A percentile compares a stretch with the other conserved stretches of the same genome.
Conservation (phyloP, 108 stramenopile genomes). For the Phaeodactylum tricornutum region DNA sequence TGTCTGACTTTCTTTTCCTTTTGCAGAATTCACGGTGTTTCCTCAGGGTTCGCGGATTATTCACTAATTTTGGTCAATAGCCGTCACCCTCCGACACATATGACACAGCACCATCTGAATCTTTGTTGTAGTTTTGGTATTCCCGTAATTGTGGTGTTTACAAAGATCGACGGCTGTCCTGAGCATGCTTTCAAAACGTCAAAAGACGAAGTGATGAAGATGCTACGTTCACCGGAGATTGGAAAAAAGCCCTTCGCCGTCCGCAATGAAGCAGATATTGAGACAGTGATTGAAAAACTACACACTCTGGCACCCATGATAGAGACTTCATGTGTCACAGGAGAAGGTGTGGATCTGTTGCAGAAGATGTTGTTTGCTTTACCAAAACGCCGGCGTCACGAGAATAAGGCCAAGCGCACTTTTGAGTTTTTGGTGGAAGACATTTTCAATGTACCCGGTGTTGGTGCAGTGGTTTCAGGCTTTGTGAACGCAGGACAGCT, state of each 20-base stretch:
- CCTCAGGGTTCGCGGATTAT: slow-evolving; percentile 92
- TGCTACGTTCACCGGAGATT: slow-evolving; percentile 61
- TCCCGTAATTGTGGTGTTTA: slow-evolving; percentile 86
- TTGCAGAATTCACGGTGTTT: slow-evolving; percentile 86
- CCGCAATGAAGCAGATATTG: slow-evolving; percentile 76
- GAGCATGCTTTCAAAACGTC: slow-evolving; percentile 88
- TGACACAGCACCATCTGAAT: slow-evolving; percentile 98
- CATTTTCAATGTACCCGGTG: slow-evolving; percentile 81
- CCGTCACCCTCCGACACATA: slow-evolving; percentile 95
- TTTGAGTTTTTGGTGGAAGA: slow-evolving; percentile 83
- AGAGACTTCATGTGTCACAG: slow-evolving; percentile 94
- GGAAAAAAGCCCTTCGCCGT: slow-evolving; percentile 68
- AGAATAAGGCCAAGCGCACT: slow-evolving; percentile 63
- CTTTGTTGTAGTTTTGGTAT: slow-evolving; percentile 93
- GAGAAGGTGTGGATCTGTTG: slow-evolving; percentile 87
- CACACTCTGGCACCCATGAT: slow-evolving; percentile 91
- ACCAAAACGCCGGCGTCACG: slow-evolving; percentile 78
- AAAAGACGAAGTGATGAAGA: slow-evolving; percentile 61
- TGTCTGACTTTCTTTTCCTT: background rate
- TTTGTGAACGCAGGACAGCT: slow-evolving; percentile 82
- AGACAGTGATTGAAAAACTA: slow-evolving; percentile 81
- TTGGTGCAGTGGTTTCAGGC: slow-evolving; percentile 65
- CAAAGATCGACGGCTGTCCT: slow-evolving; percentile 97
- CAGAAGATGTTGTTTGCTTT: slow-evolving; percentile 81
- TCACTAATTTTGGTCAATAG: slow-evolving; percentile 90